Evolutionary conservation across 352 stramenopile species (phyloP), one percentile per base, ranked within the genome.

Genomic region (Paralagenidium karlingii): DNA sequence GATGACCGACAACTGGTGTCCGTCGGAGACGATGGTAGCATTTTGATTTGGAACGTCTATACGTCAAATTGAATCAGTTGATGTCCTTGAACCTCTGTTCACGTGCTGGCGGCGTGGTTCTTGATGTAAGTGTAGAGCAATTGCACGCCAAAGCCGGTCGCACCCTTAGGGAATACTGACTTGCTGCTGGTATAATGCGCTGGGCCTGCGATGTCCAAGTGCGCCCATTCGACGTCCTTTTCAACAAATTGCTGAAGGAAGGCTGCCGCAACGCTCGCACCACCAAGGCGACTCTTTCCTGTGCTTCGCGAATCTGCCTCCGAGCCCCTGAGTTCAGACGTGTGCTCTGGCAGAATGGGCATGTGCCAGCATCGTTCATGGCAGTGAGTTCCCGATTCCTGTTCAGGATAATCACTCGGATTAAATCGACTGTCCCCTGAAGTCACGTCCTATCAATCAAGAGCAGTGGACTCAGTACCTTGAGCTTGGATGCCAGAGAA

Each of bases 1-100:
- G 83, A 96, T 49, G 88, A 96, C 43, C 69, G 80, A 31, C 88
- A 96, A 53, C 74, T 97, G 27, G 62, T 95, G 13, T 89, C 68
- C 0, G 81, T 94, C 3, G 88, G 88, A 29, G 78, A 94, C 20
- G 88, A 97, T 46, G 85, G 87, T 38, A 77, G 78, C 55, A 69
- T 96, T 24, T 92, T 96, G 42, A 58, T 97, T 36, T 96, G 83
- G 83, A 95, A 96, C 45, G 55, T 96, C 27, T 96, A 90, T 56
- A 73, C 61, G n/a, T n/a, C n/a, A n/a, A n/a, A n/a, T n/a, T n/a
- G n/a, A n/a, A n/a, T n/a, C n/a, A n/a, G n/a, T n/a, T n/a, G n/a
- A n/a, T n/a, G n/a, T n/a, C n/a, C n/a, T n/a, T n/a, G n/a, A n/a
- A n/a, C n/a, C n/a, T n/a, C n/a, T n/a, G n/a, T n/a, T 36, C 30